phyloP scores from a whole-genome alignment of 345 rosid species.

The Draba incana region DNA sequence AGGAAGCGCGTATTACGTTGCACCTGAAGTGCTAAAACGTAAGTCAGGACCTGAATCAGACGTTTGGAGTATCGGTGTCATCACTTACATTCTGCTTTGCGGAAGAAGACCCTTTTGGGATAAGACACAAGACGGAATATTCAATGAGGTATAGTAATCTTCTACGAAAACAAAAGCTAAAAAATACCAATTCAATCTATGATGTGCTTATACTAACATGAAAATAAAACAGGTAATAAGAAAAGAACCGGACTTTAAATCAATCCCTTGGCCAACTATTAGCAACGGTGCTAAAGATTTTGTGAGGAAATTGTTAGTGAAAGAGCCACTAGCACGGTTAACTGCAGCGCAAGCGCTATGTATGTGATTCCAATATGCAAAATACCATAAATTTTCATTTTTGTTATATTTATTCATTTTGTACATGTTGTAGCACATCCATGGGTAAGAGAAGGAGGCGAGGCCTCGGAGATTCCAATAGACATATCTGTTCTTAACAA shows the following conservation, averaged over 20 bases:
- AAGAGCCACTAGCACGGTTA: conserved; percentile 83
- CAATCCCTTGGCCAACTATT: conserved; percentile 82
- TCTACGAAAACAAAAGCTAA: too few relatives aligned
- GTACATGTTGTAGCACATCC: conserved; percentile 60
- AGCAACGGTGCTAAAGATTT: conserved; percentile 82
- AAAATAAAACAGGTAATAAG: conserved; percentile 32
- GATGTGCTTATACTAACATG: too few relatives aligned
- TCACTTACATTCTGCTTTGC: conserved; percentile 84
- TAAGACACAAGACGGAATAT: conserved; percentile 92
- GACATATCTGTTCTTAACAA: conserved; percentile 84
- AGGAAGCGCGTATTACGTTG: conserved; percentile 90
- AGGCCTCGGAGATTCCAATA: conserved; percentile 88
- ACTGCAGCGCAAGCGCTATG: conserved; percentile 93
- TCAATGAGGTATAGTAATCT: conserved; percentile 57
- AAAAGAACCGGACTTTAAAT: conserved; percentile 78
- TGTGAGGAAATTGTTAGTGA: conserved; percentile 74
- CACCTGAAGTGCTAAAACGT: conserved; percentile 89
- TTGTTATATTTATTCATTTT: conserved; percentile 2
- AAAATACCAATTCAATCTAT: too few relatives aligned
- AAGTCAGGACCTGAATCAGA: conserved; percentile 94
- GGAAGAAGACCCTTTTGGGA: conserved; percentile 96
- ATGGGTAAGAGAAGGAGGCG: conserved; percentile 95
- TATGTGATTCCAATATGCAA: conserved; percentile 44
- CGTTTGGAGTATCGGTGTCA: conserved; percentile 94
- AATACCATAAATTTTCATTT: neutral